phyloP scores from a whole-genome alignment of 2,329 filamentous ascomycete species.

The Lachnellula occidentalis region DNA sequence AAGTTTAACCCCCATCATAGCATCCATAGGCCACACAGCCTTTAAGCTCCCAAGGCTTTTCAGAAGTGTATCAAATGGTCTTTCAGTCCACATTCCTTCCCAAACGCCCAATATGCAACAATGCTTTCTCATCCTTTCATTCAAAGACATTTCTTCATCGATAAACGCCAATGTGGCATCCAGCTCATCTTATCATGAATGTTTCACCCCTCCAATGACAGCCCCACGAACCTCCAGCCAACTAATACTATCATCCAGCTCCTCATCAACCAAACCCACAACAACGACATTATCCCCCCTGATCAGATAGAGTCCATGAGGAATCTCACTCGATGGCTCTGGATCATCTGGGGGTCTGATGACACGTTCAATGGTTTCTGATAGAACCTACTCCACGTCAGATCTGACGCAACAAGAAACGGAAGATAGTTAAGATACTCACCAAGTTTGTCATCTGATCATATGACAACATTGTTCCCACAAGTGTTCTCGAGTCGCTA shows the following conservation, averaged over 20 bases:
- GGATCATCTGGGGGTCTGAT: slow-evolving; percentile 81
- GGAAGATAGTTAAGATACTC: slow-evolving; percentile 21
- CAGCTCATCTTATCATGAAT: slow-evolving; percentile 39
- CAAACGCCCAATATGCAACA: slow-evolving; percentile 31
- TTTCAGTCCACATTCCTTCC: slow-evolving; percentile 12
- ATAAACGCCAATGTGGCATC: neutral
- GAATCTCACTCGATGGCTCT: slow-evolving; percentile 73
- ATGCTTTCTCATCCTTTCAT: slow-evolving; percentile 2
- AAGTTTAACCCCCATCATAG: no score
- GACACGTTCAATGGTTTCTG: slow-evolving; percentile 79
- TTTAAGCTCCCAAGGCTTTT: neutral
- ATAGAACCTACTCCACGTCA: slow-evolving; percentile 56
- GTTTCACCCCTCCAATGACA: slow-evolving; percentile 79
- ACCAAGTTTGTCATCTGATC: slow-evolving; percentile 90
- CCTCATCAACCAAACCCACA: slow-evolving; percentile 83
- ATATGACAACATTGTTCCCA: slow-evolving; percentile 77
- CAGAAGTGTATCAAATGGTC: neutral
- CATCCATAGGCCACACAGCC: neutral
- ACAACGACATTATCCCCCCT: slow-evolving; percentile 92
- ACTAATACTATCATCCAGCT: slow-evolving; percentile 83
- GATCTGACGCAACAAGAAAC: neutral
- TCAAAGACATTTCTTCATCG: neutral
- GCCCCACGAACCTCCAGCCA: slow-evolving; percentile 87
- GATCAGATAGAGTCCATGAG: slow-evolving; percentile 85
- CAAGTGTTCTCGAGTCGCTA: slow-evolving; percentile 80